Evolutionary conservation across 2,329 filamentous ascomycete species (phyloP), one percentile per base, ranked within the genome.

Genomic region (Thermomyces lanuginosus): DNA sequence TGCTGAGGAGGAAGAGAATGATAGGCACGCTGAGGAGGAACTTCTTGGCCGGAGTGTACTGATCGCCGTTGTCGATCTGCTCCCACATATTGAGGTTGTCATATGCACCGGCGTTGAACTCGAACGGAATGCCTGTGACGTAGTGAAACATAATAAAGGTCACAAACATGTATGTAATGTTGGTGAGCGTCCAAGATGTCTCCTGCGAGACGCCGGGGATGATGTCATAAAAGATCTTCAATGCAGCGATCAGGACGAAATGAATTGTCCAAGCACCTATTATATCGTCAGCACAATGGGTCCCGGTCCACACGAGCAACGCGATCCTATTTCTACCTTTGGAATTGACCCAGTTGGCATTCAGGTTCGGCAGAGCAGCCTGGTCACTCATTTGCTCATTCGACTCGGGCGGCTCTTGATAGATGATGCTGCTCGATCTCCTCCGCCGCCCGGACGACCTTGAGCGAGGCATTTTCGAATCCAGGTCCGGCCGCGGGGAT

Each of bases 71-170:
- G 63, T 98, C 89, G 53, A 98, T 98, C 61, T 98, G 89, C 63
- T 98, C 89, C 89, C 89, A 98, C 89, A 98, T 95, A 62, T 95
- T 98, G 48, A 98, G 68, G 56, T 98, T 95, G 65, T 98, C 89
- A 56, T 95, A 98, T 42, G 89, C 89, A 33, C 89, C 89, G 30
- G 81, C 77, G 51, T 98, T 98, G 68, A 98, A 98, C 56, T 98
- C 89, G 50, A 98, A 98, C 4, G 89, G 89, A 24, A 95, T 82
- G 42, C 89, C 89, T 49, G 86, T 82, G 42, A 98, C 89, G 66
- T 82, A 92, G 60, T 98, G 89, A 60, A 98, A 98, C 89, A 98
- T 98, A 56, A 98, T 72, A 56, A 95, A 98, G 21, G 86, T 93
- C 46, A 83, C 84, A 47, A 89, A 79, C 84, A 95, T 95, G 67